phyloP scores from a whole-genome alignment of 768 basidiomycete genomes.

The Sporobolomyces roseus region DNA sequence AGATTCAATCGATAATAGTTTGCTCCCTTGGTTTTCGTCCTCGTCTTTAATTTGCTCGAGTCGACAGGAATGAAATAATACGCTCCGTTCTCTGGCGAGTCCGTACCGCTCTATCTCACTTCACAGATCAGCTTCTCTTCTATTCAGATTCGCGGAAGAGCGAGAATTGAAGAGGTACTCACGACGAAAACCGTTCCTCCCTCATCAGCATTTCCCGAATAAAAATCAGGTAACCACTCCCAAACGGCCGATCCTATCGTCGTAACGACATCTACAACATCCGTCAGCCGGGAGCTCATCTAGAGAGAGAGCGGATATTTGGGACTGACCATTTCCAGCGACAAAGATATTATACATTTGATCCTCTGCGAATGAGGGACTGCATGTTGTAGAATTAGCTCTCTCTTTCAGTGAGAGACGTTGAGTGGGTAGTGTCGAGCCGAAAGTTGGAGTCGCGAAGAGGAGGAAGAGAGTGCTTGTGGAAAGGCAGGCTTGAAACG shows the following conservation, averaged over 20 bases:
- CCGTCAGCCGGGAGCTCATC: background rate
- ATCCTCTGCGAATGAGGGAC: background rate
- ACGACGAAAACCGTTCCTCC: slow-evolving; percentile 15
- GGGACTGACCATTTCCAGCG: background rate
- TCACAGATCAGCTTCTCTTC: no score
- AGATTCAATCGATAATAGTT: no score
- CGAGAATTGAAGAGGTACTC: background rate
- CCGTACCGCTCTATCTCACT: slow-evolving; percentile 20
- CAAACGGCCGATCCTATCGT: slow-evolving; percentile 1
- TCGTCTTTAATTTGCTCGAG: no score
- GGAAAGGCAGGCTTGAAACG: no score
- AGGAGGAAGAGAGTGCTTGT: no score
- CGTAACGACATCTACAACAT: background rate
- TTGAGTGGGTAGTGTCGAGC: no score
- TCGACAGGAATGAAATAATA: slow-evolving; percentile 5
- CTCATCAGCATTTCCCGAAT: background rate
- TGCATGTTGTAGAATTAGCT: no score
- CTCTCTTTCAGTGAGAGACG: no score
- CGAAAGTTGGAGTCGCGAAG: no score
- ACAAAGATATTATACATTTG: slow-evolving; percentile 9
- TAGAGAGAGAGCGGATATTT: background rate
- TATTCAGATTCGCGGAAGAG: background rate
- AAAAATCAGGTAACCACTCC: slow-evolving; percentile 10
- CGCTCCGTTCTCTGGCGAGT: slow-evolving; percentile 7
- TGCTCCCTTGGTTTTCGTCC: no score